Conservation (phyloP, 352 stramenopile species). For the Pythium phragmitis region DNA sequence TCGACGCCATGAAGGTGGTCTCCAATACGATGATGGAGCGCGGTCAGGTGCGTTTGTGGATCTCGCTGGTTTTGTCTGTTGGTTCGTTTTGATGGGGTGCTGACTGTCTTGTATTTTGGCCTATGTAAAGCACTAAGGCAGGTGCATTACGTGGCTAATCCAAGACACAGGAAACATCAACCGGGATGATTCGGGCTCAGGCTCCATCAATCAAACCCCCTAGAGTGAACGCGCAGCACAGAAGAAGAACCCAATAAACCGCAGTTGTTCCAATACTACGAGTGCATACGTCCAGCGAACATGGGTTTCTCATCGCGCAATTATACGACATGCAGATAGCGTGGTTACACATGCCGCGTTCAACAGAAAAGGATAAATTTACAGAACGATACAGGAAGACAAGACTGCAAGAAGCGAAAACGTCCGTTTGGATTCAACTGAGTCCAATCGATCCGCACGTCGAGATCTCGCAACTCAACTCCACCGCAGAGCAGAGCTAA, state of each 20-base stretch:
- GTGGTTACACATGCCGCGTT: no score
- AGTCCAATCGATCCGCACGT: slow-evolving; percentile 14
- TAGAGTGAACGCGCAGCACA: neutral
- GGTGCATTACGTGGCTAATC: neutral
- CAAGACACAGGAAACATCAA: neutral
- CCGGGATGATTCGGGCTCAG: neutral
- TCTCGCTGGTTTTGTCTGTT: neutral
- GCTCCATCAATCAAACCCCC: neutral
- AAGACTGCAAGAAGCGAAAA: slow-evolving; percentile 6
- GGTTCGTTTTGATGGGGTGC: neutral
- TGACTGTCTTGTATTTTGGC: neutral
- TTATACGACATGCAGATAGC: no score
- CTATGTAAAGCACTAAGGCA: neutral
- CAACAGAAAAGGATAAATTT: neutral
- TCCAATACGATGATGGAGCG: slow-evolving; percentile 81
- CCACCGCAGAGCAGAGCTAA: slow-evolving; percentile 19
- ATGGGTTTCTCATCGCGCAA: no score
- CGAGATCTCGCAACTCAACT: slow-evolving; percentile 19
- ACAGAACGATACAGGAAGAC: neutral
- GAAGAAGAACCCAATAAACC: no score
- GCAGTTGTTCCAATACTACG: no score
- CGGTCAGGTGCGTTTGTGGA: slow-evolving; percentile 40
- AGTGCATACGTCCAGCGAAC: no score
- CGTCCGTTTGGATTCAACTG: slow-evolving; percentile 19
- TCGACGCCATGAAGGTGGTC: slow-evolving; percentile 90